Evolutionary conservation across 306 rosid species (phyloP), one percentile per base, ranked within the genome.

Genomic region (Pterocarpus santalinus): DNA sequence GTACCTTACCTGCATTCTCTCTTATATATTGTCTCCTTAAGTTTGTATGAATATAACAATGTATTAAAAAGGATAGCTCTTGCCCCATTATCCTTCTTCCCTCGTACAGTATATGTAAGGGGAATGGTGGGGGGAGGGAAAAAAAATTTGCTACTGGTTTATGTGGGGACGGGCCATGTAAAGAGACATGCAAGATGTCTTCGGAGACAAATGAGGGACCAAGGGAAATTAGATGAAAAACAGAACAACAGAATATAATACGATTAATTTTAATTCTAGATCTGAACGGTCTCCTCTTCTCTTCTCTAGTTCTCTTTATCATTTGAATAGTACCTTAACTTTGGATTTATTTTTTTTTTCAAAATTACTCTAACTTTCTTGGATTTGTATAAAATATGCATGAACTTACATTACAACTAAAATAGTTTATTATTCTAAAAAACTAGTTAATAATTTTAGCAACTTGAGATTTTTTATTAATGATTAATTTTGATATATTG

Each of bases 81-180:
- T 69, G 43, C 14, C 60, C 13, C 32, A 13, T 14, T 1, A 30
- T 46, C 9, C 2, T 44, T 44, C 32, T 6, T 7, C 11, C 7
- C 13, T 66, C 16, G 43, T 2, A 13, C 12, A 44, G 28, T 22
- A 44, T 22, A 44, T 43, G 5, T 11, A 67, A 2, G 60, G 28
- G 41, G 39, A 33, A 16, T 12, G 60, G 57, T 44, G 0, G 38
- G 58, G 12, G 32, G 5, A 7, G 6, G 41, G 41, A 6, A 14
- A 1, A 12, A 17, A 41, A 41, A 44, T 22, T 5, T 7, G 17
- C 17, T 67, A 43, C 16, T 10, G 11, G 17, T 15, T 35, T n/a
- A n/a, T 34, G 52, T 16, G 11, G 36, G 60, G 66, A 73, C 77
- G 14, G 6, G 39, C 39, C 77, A 73, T 73, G 77, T 73, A 66